Conservation (phyloP, 2,329 filamentous ascomycete species). For the Biscogniauxia sp. region DNA sequence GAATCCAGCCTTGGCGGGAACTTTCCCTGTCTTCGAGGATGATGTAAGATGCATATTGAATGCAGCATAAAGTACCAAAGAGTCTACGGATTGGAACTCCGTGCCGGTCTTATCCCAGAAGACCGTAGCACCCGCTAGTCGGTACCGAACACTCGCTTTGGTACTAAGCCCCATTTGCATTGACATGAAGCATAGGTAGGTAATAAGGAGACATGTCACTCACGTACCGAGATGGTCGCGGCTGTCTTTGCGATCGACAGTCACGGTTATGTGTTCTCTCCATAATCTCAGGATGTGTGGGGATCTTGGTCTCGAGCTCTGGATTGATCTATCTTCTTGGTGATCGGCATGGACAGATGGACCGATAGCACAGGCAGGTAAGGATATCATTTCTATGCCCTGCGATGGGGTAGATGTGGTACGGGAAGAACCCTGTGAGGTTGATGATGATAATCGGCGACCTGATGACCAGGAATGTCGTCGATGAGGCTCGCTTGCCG, state of each 20-base stretch:
- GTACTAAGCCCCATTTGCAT: not conserved
- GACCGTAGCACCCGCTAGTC: slow-evolving; percentile 8
- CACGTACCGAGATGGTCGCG: slow-evolving; percentile 56
- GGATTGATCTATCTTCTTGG: slow-evolving; percentile 6
- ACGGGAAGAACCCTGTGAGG: slow-evolving; percentile 13
- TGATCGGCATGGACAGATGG: slow-evolving; percentile 10
- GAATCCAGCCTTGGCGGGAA: not conserved
- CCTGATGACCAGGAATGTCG: slow-evolving; percentile 15
- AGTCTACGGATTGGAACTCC: not conserved
- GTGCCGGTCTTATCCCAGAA: not conserved
- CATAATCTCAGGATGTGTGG: slow-evolving; percentile 37
- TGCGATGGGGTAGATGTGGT: slow-evolving; percentile 16
- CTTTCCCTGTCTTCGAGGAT: not conserved
- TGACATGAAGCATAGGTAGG: not conserved
- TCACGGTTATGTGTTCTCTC: slow-evolving; percentile 46
- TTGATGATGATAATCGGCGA: slow-evolving; percentile 14
- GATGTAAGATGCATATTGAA: not conserved
- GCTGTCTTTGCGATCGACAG: slow-evolving; percentile 47
- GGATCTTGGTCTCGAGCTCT: not conserved
- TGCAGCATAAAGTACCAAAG: not conserved
- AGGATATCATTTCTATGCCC: slow-evolving; percentile 22
- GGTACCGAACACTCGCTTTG: not conserved
- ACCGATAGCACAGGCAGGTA: slow-evolving; percentile 24
- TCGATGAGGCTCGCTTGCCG: slow-evolving; percentile 18
- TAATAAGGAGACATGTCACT: not conserved